Conservation (phyloP, 1,284 basidiomycete genomes). For the Stereum hirsutum region DNA sequence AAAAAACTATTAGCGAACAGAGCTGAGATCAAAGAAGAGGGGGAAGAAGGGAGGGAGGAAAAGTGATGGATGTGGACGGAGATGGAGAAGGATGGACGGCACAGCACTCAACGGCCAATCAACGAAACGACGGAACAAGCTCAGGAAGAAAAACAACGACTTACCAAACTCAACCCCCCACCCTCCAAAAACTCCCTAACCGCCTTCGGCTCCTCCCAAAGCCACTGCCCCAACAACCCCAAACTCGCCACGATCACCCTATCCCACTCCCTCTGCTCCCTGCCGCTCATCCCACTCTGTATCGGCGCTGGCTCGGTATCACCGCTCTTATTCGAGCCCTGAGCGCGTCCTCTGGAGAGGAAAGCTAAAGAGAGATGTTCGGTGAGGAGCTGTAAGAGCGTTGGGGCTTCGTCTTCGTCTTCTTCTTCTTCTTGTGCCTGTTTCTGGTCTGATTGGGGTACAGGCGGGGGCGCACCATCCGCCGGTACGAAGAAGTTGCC, state of each 20-base stretch:
- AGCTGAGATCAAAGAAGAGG: neutral
- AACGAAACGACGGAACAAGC: too few species aligned
- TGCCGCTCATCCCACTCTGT: slow-evolving; percentile 50
- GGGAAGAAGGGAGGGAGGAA: neutral
- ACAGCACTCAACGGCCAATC: neutral
- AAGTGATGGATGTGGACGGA: neutral
- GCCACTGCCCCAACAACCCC: slow-evolving; percentile 79
- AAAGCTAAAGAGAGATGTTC: slow-evolving; percentile 68
- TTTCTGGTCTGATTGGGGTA: too few species aligned
- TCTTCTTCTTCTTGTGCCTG: slow-evolving; percentile 22
- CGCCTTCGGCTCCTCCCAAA: slow-evolving; percentile 91
- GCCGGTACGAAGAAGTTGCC: slow-evolving; percentile 69
- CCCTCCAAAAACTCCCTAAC: slow-evolving; percentile 88
- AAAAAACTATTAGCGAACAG: too few species aligned
- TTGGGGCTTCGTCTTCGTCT: slow-evolving; percentile 59
- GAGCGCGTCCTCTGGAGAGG: slow-evolving; percentile 55
- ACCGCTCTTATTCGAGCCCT: slow-evolving; percentile 30
- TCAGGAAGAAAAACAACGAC: neutral
- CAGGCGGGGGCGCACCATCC: slow-evolving; percentile 37
- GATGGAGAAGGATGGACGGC: neutral
- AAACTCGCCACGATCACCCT: slow-evolving; percentile 84
- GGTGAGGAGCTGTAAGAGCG: slow-evolving; percentile 57
- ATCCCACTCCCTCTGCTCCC: slow-evolving; percentile 79
- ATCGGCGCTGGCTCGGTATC: too few species aligned
- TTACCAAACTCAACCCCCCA: slow-evolving; percentile 83